phyloP scores from a whole-genome alignment of 1,284 basidiomycete species.

The Tausonia pullulans region DNA sequence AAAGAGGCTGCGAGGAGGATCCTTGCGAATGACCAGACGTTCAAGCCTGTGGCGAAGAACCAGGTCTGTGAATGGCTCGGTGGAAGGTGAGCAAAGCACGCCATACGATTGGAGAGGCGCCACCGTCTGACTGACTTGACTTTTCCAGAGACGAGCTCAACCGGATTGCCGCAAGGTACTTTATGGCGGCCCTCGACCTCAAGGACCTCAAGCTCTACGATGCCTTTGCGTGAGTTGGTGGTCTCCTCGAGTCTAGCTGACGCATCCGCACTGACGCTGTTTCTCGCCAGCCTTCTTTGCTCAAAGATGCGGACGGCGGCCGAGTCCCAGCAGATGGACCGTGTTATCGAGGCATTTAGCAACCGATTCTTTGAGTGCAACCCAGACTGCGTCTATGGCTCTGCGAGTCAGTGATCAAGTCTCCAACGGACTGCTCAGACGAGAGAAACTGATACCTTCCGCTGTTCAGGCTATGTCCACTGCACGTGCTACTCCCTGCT shows the following conservation, averaged over 20 bases:
- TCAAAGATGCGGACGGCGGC: conserved; percentile 85
- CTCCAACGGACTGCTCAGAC: too few species aligned
- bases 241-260: background rate
- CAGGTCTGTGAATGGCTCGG: conserved; percentile 96
- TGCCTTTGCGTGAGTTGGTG: conserved; percentile 62
- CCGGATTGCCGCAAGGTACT: background rate
- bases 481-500: conserved; percentile 86
- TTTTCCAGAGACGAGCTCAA: background rate
- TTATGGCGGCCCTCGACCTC: conserved; percentile 64
- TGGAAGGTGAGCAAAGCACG: conserved; percentile 52
- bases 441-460: background rate
- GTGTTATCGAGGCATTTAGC: conserved; percentile 85
- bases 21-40: conserved; percentile 76
- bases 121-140: conserved; percentile 20
- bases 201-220: conserved; percentile 64
- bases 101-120: background rate
- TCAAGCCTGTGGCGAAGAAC: conserved; percentile 55
- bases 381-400: conserved; percentile 63
- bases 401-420: conserved; percentile 49
- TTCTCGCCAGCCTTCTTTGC: conserved; percentile 58
- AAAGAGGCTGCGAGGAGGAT: conserved; percentile 64
- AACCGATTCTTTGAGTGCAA: conserved; percentile 86
- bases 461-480: conserved; percentile 67
- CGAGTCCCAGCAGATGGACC: conserved; percentile 95
- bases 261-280: background rate